phyloP scores from a whole-genome alignment of 352 stramenopile species.

The Pythium oligandrum region DNA sequence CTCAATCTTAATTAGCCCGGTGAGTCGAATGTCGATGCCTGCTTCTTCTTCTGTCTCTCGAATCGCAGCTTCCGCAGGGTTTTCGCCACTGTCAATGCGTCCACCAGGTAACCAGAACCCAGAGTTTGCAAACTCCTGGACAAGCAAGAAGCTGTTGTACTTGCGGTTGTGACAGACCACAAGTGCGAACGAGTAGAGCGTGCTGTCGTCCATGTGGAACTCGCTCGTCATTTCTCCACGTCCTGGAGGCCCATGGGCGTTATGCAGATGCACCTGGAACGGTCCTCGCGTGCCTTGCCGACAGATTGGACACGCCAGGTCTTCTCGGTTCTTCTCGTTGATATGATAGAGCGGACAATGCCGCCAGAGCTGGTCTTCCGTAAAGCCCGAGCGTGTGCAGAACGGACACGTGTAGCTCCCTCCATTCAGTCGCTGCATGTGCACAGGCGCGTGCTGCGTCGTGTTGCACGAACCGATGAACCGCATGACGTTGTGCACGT shows the following conservation, averaged over 20 bases:
- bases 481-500: conserved; percentile 53
- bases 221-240: conserved; percentile 79
- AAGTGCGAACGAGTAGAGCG: conserved; percentile 79
- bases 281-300: conserved; percentile 51
- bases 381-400: conserved; percentile 64
- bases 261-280: conserved; percentile 85
- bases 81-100: conserved; percentile 75
- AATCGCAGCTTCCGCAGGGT: conserved; percentile 65
- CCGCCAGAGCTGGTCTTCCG: conserved; percentile 79
- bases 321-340: conserved; percentile 76
- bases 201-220: conserved; percentile 68
- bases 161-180: conserved; percentile 83
- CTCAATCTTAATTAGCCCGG: conserved; percentile 76
- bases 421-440: conserved; percentile 10
- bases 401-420: conserved; percentile 60
- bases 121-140: conserved; percentile 85
- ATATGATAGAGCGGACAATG: conserved; percentile 84
- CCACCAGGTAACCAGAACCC: conserved; percentile 81
- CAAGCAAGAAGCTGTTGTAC: conserved; percentile 77
- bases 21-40: conserved; percentile 75
- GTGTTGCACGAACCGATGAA: conserved; percentile 50
- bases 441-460: neutral
- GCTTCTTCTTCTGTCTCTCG: conserved; percentile 86
- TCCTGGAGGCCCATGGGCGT: conserved; percentile 72
- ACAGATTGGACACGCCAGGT: conserved; percentile 73